Percentiles rank a stretch among this genome's conserved stretches.
These are phyloP conservation scores for Nothophaeocryptopus gaeumannii DNA, from an alignment of 2,329 filamentous ascomycete genomes.

Conservation along the genomic window DNA sequence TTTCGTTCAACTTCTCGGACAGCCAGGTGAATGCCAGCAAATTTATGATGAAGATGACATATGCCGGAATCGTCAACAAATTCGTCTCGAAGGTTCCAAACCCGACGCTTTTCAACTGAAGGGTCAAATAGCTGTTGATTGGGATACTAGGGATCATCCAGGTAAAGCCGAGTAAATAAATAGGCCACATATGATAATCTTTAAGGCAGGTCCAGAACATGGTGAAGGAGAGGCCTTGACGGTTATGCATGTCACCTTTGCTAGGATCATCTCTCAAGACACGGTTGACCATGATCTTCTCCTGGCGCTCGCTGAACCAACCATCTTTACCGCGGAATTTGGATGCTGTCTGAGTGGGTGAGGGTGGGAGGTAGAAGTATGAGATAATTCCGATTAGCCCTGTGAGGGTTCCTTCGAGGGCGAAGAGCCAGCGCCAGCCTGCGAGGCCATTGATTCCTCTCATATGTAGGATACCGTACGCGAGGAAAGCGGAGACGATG, in stretches of 20 bases:
- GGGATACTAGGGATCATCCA: constrained; percentile 42
- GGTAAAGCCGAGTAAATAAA: constrained; percentile 50
- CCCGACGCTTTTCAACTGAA: constrained; percentile 40
- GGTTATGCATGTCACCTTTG: constrained; percentile 60
- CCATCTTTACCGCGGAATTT: constrained; percentile 59
- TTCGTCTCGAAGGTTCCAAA: constrained; percentile 45
- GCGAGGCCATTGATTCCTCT: constrained; percentile 48
- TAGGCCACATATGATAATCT: constrained; percentile 59
- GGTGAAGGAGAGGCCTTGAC: constrained; percentile 48
- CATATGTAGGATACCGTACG: constrained; percentile 53
- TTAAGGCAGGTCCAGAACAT: constrained; percentile 52
- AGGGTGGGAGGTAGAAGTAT: constrained; percentile 54
- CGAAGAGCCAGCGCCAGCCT: constrained; percentile 54
- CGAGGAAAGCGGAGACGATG: constrained; percentile 57
- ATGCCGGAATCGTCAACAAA: constrained; percentile 43
- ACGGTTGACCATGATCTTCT: constrained; percentile 63
- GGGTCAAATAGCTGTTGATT: constrained; percentile 40
- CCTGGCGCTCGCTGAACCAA: constrained; percentile 62
- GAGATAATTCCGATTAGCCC: constrained; percentile 53
- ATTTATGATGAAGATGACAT: constrained; percentile 51
- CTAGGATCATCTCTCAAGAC: constrained; percentile 60
- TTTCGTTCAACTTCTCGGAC: constrained; percentile 51
- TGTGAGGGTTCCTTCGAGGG: constrained; percentile 58
- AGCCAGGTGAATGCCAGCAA: constrained; percentile 47
- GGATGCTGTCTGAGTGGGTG: constrained; percentile 64